Percentiles rank a stretch among this genome's conserved stretches.
Conservation (phyloP, 441 rosid species). For the Raphanus hybrid region DNA sequence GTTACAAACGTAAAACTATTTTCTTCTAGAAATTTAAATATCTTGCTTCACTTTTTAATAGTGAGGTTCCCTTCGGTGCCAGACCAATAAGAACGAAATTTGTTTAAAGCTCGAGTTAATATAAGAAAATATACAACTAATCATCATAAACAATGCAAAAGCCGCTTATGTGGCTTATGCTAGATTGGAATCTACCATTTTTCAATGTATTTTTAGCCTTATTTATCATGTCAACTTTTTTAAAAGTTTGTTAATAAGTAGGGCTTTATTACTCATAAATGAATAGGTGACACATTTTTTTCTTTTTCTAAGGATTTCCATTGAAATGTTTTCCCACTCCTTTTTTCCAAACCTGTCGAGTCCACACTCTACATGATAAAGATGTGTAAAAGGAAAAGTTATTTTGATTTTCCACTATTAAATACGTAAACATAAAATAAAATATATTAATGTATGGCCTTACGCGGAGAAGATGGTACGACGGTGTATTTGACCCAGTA, state of each 20-base stretch:
- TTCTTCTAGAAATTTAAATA: background rate
- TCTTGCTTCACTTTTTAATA: background rate
- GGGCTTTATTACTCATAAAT: background rate
- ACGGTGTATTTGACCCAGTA: slow-evolving; percentile 17
- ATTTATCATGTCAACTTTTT: too few relatives aligned
- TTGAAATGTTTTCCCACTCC: slow-evolving; percentile 17
- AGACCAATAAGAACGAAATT: too few relatives aligned
- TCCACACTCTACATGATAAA: slow-evolving; percentile 5
- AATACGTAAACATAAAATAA: background rate
- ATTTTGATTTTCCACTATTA: background rate
- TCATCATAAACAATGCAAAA: too few relatives aligned
- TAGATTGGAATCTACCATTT: too few relatives aligned
- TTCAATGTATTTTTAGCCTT: too few relatives aligned
- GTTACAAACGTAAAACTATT: background rate
- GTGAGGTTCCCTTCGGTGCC: background rate
- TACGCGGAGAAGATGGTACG: slow-evolving; percentile 13
- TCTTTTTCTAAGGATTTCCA: background rate
- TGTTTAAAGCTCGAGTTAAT: too few relatives aligned
- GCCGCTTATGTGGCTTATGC: too few relatives aligned
- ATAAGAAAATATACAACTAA: too few relatives aligned
- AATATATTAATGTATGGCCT: background rate
- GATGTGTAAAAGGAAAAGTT: background rate
- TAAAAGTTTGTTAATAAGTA: too few relatives aligned
- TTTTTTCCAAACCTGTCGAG: slow-evolving; percentile 9
- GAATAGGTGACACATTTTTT: background rate